phyloP scores from a whole-genome alignment of 768 basidiomycete genomes.

The Mycena kentingensis region DNA sequence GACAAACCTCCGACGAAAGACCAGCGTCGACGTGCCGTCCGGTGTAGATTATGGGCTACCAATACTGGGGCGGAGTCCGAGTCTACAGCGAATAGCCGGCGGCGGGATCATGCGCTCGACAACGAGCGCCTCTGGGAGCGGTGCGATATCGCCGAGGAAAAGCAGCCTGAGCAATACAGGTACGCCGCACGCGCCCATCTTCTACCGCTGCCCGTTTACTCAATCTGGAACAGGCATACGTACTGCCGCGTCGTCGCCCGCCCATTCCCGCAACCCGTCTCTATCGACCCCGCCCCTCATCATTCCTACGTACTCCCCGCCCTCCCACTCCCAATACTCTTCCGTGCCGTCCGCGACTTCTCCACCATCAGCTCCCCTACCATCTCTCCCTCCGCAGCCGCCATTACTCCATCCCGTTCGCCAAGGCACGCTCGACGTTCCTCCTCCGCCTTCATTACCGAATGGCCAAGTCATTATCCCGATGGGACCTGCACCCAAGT shows the following conservation, averaged over 20 bases:
- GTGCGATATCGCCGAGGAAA: not conserved
- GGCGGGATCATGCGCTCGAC: not conserved
- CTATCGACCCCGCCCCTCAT: not conserved
- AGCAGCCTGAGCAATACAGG: not conserved
- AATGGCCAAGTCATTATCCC: not conserved
- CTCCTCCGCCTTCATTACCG: not conserved
- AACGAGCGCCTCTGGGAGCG: not conserved
- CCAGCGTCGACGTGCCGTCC: not conserved
- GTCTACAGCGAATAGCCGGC: not conserved
- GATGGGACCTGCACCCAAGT: not conserved
- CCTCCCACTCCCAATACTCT: too few species aligned
- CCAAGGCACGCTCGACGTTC: not conserved
- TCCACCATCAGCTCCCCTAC: not conserved
- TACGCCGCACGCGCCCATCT: too few species aligned
- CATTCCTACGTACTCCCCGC: not conserved
- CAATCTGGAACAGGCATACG: not conserved
- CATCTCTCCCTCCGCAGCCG: not conserved
- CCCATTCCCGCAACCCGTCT: conserved; percentile 2
- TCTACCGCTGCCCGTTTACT: too few species aligned
- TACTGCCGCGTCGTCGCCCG: not conserved
- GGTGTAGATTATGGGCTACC: not conserved
- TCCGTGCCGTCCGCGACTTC: not conserved
- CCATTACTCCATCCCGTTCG: not conserved
- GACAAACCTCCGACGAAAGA: conserved; percentile 1
- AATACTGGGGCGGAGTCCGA: not conserved